These are phyloP conservation scores for Xylaria sp. DNA, from an alignment of 2,329 filamentous ascomycete genomes.

Conservation along the genomic window DNA sequence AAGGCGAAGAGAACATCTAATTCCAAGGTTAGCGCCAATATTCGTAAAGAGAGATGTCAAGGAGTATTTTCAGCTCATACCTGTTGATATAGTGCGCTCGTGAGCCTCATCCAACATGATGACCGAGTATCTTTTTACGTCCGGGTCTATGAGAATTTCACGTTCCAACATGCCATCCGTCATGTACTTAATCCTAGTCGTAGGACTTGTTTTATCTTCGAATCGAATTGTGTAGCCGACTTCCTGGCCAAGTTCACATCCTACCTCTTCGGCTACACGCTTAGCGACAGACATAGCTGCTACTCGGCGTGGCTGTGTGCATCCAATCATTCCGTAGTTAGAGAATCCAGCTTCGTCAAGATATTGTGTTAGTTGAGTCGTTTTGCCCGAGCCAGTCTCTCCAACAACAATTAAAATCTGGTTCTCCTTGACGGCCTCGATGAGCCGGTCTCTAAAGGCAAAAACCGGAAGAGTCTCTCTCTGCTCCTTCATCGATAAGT, in stretches of 20 bases:
- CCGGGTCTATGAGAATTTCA: constrained; percentile 92
- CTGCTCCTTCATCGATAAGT: constrained; percentile 94
- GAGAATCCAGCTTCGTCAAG: constrained; percentile 92
- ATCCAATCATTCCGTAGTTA: constrained; percentile 89
- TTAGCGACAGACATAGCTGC: constrained; percentile 98
- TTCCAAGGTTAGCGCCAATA: constrained; percentile 4
- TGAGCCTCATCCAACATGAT: constrained; percentile 99
- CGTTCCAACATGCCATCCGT: constrained; percentile 98
- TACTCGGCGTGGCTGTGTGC: constrained; percentile 95
- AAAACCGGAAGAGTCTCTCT: constrained; percentile 89
- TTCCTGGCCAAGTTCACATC: constrained; percentile 88
- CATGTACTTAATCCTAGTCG: constrained; percentile 99
- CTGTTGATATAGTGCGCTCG: constrained; percentile 92
- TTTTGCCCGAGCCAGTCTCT: constrained; percentile 97
- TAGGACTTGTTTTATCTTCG: constrained; percentile 88
- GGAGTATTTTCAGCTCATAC: constrained; percentile 18
- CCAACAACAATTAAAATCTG: constrained; percentile 96
- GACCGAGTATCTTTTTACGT: constrained; percentile 88
- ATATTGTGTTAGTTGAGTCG: constrained; percentile 95
- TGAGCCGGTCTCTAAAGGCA: constrained; percentile 86
- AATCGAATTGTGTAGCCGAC: constrained; percentile 98
- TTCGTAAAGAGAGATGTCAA: background rate
- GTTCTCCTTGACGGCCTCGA: constrained; percentile 87
- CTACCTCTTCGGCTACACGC: constrained; percentile 95
- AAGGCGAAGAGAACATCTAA: constrained; percentile 90